Conservation (phyloP, 2,329 filamentous ascomycete species). For the Lasiodiplodia sp. region DNA sequence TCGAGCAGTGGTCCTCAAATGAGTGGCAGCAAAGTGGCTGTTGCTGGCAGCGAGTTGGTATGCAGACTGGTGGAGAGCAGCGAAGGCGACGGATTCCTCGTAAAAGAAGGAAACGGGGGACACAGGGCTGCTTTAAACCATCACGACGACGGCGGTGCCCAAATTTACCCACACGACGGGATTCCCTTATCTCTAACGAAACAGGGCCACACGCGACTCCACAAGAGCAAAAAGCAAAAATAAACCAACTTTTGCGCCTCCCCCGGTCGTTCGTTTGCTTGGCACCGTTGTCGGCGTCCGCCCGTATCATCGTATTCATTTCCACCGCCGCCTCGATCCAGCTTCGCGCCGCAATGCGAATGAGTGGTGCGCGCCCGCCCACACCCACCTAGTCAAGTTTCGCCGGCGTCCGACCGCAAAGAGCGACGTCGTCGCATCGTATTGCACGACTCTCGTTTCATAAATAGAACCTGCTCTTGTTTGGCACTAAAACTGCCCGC, state of each 20-base stretch:
- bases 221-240: not conserved
- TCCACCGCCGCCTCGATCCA: conserved; percentile 1
- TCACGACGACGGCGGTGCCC: not conserved
- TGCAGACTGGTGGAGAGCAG: not conserved
- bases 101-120: not conserved
- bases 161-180: not conserved
- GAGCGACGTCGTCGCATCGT: not conserved
- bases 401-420: no score
- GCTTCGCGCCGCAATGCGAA: not conserved
- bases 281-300: not conserved
- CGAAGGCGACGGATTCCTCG: not conserved
- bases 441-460: not conserved
- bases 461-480: not conserved
- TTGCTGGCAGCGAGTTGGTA: conserved; percentile 6
- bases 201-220: no score
- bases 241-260: not conserved
- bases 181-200: not conserved
- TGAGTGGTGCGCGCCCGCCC: no score
- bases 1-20: not conserved
- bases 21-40: conserved; percentile 13
- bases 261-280: conserved; percentile 4
- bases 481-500: no score
- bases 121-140: not conserved
- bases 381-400: no score
- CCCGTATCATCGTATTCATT: conserved; percentile 25